These are phyloP conservation scores for Vicia sativa DNA, from an alignment of 306 rosid genomes.

Conservation along the genomic window DNA sequence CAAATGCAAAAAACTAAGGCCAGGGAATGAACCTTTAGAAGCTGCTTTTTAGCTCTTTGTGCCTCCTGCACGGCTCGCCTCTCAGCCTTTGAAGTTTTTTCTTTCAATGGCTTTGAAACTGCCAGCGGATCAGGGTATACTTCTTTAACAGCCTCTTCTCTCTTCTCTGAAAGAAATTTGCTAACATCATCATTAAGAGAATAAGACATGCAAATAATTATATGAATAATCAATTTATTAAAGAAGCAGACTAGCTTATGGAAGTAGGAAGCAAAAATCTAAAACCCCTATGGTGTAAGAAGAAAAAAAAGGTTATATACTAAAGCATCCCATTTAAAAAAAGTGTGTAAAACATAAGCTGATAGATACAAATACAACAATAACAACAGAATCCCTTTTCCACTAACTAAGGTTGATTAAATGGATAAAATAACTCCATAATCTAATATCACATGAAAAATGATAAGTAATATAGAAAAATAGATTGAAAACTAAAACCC, in stretches of 20 bases:
- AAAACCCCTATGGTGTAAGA: neutral
- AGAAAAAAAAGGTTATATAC: neutral
- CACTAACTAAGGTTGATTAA: neutral
- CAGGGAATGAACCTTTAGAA: constrained; percentile 55
- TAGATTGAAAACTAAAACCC: neutral
- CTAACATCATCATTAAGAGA: constrained; percentile 30
- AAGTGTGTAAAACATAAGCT: constrained; percentile 1
- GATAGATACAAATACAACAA: constrained; percentile 3
- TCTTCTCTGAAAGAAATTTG: constrained; percentile 56
- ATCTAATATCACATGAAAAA: neutral
- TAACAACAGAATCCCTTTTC: constrained; percentile 1
- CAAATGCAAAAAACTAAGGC: neutral
- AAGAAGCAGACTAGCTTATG: neutral
- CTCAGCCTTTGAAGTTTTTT: constrained; percentile 76
- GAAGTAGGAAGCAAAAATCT: constrained; percentile 8
- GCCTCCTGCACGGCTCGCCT: constrained; percentile 89
- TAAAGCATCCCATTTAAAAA: neutral
- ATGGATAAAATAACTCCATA: neutral
- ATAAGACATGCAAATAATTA: constrained; percentile 10
- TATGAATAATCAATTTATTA: constrained; percentile 22
- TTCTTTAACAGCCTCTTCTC: constrained; percentile 43
- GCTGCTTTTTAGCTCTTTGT: constrained; percentile 81
- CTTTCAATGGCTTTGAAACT: constrained; percentile 52
- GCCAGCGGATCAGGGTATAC: constrained; percentile 40
- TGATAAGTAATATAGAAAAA: neutral